phyloP scores from a whole-genome alignment of 148 eudicot species.

The Vaccinium macrocarpon region DNA sequence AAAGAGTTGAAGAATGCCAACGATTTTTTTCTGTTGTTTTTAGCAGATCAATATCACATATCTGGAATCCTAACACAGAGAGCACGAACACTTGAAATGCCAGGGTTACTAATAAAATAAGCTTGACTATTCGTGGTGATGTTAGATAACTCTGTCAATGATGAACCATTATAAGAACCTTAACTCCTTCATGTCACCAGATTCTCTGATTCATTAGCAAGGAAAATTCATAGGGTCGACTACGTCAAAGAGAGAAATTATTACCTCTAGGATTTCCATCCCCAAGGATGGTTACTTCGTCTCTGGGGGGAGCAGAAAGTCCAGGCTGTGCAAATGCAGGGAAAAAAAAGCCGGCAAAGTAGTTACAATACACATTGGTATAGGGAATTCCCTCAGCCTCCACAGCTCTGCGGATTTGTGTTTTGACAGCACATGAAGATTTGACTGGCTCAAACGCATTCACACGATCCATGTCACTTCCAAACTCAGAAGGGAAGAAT shows the following conservation, averaged over 20 bases:
- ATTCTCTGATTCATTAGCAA: not conserved
- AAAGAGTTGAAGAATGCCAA: too few relatives aligned
- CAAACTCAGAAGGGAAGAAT: slow-evolving; percentile 64
- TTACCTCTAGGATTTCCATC: slow-evolving; percentile 64
- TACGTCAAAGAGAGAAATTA: not conserved
- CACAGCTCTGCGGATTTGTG: slow-evolving; percentile 45
- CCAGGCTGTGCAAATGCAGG: slow-evolving; percentile 49
- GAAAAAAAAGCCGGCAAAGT: slow-evolving; percentile 54
- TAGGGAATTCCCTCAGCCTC: slow-evolving; percentile 63
- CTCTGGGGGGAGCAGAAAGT: slow-evolving; percentile 48
- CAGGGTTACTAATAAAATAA: too few relatives aligned
- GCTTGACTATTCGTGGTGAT: too few relatives aligned
- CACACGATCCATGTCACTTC: slow-evolving; percentile 47
- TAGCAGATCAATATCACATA: too few relatives aligned
- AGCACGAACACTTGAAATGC: too few relatives aligned
- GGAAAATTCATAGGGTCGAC: not conserved
- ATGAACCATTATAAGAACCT: not conserved
- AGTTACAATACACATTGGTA: slow-evolving; percentile 44
- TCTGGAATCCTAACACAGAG: too few relatives aligned
- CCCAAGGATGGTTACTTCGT: slow-evolving; percentile 38
- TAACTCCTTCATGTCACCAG: not conserved
- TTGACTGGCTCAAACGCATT: slow-evolving; percentile 57
- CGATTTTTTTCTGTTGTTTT: too few relatives aligned
- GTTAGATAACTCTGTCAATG: too few relatives aligned
- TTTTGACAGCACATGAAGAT: slow-evolving; percentile 29